Evolutionary conservation across 148 eudicot species (phyloP), one percentile per base, ranked within the genome.

Genomic region (Selenicereus undatus): DNA sequence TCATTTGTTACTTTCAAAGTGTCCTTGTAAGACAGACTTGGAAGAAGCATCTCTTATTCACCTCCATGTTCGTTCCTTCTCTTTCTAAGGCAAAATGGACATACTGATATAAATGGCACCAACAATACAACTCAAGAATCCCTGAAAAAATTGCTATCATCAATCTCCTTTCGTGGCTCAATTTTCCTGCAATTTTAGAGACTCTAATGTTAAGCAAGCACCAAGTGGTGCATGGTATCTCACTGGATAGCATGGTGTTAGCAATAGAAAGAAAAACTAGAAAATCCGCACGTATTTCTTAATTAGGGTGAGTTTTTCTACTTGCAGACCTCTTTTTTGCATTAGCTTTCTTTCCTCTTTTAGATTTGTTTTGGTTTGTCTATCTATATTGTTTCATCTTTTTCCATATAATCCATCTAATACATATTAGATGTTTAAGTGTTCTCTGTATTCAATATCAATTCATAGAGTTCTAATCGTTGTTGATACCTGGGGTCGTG

Each of bases 401-500:
- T 39, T 39, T 7, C 14, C 52, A 11, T 68, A 48, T 48, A 51
- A 11, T 78, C 20, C 4, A 17, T 51, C 56, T 45, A 22, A 26
- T 65, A 51, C 30, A 74, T 64, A 14, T 43, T 21, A 65, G 18
- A 78, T 73, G 56, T 11, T 62, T 54, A 8, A 60, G 70, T 76
- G 18, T 73, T 11, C 30, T 69, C 8, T 42, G 18, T 71, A 66
- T 76, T 11, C 11, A 70, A 26, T 54, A 32, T 52, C 29, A 9
- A 65, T 65, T 70, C 50, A n/a, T 29, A 45, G 48, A 76, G 81
- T 26, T 32, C 64, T 13, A 24, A 4, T 60, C 81, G 30, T 78
- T 74, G 80, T 84, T 81, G 93, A 92, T 77, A 94, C 93, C 82
- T 94, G 98, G 99, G 98, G 88, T n/a, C 87, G 76, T 71, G 89